A percentile compares a stretch with the other conserved stretches of the same genome.
Evolutionary conservation across 108 stramenopile genomes (phyloP).

Genomic region (Cyclotella atomus): DNA sequence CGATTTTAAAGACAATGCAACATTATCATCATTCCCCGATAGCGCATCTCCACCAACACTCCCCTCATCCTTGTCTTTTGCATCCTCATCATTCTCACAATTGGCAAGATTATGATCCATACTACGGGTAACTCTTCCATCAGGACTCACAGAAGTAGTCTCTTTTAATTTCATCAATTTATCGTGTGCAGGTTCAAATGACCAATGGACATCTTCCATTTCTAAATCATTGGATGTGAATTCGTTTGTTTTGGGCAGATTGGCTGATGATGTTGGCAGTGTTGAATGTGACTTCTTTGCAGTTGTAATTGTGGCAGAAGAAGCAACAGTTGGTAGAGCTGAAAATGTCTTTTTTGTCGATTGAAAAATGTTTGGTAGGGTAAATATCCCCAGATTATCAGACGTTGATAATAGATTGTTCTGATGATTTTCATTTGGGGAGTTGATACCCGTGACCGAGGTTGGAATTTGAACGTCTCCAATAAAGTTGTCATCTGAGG

Average conservation of each 20-base stretch:
- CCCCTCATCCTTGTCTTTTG: background rate
- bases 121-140: background rate
- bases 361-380: no score
- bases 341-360: no score
- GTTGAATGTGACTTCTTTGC: no score
- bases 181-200: conserved; percentile 5
- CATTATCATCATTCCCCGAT: background rate
- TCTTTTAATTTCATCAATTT: no score
- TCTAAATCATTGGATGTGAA: conserved; percentile 10
- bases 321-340: no score
- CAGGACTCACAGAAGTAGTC: background rate
- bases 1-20: no score
- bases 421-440: background rate
- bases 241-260: background rate
- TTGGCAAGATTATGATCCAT: background rate
- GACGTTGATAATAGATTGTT: background rate
- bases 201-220: conserved; percentile 34
- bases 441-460: no score
- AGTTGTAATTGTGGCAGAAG: no score
- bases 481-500: background rate
- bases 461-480: background rate
- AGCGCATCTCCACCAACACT: background rate
- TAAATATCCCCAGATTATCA: no score
- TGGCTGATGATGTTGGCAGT: background rate
- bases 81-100: background rate